A percentile compares a stretch with the other conserved stretches of the same genome.
phyloP scores from a whole-genome alignment of 768 basidiomycete genomes.

The Cystoderma amianthinum region DNA sequence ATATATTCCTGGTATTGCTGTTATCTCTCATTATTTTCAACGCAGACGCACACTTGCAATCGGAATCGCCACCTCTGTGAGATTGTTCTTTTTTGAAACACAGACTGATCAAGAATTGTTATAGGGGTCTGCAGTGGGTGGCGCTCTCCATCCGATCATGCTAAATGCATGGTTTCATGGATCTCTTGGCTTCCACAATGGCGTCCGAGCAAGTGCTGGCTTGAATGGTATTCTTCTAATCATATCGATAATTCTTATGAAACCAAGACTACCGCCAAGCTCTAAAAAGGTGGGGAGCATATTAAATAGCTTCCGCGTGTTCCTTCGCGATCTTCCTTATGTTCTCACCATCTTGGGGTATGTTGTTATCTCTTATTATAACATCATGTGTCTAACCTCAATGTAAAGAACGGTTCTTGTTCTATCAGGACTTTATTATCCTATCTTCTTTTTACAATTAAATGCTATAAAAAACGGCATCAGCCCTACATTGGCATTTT shows the following conservation, averaged over 20 bases:
- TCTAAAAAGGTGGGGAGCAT: slow-evolving; percentile 6
- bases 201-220: slow-evolving; percentile 29
- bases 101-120: not conserved
- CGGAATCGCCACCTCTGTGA: slow-evolving; percentile 33
- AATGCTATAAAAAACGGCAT: slow-evolving; percentile 37
- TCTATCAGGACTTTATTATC: slow-evolving; percentile 30
- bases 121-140: slow-evolving; percentile 23
- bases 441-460: slow-evolving; percentile 46
- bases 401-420: slow-evolving; percentile 12
- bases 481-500: slow-evolving; percentile 35
- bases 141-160: slow-evolving; percentile 51
- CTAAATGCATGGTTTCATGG: slow-evolving; percentile 40
- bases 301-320: slow-evolving; percentile 14
- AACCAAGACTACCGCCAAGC: slow-evolving; percentile 25
- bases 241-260: slow-evolving; percentile 24
- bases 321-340: slow-evolving; percentile 25
- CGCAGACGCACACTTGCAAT: slow-evolving; percentile 40
- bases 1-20: slow-evolving; percentile 36
- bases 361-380: not conserved
- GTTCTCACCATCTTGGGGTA: slow-evolving; percentile 11
- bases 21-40: slow-evolving; percentile 49
- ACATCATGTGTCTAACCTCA: not conserved
- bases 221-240: slow-evolving; percentile 25
- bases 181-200: slow-evolving; percentile 29
- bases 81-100: not conserved